A percentile compares a stretch with the other conserved stretches of the same genome.
Conservation (phyloP, 202 grass and related monocot species). For the Zoysia matrella region DNA sequence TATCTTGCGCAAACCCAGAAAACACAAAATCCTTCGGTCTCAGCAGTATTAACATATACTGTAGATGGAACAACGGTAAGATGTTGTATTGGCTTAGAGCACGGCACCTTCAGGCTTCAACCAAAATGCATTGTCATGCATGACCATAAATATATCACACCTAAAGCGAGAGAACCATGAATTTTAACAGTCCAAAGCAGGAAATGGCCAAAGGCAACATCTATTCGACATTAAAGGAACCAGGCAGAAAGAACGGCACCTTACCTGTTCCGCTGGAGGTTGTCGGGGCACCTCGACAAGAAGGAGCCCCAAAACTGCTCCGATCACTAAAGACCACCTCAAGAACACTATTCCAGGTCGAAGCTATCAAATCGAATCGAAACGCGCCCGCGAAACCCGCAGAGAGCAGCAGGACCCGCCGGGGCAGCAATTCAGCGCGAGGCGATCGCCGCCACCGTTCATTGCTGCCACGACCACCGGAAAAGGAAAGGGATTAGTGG, state of each 20-base stretch:
- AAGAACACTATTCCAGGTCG: not conserved
- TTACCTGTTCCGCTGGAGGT: slow-evolving; percentile 11
- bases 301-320: slow-evolving; percentile 1
- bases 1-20: not conserved
- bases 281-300: slow-evolving; percentile 16
- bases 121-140: slow-evolving; percentile 9
- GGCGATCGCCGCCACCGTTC: slow-evolving; percentile 32
- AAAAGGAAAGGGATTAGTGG: slow-evolving; percentile 40
- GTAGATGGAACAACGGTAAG: slow-evolving; percentile 1
- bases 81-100: slow-evolving; percentile 11
- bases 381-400: slow-evolving; percentile 4
- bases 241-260: slow-evolving; percentile 7
- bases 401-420: slow-evolving; percentile 11
- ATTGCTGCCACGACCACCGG: slow-evolving; percentile 30
- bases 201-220: not conserved
- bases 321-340: slow-evolving; percentile 9
- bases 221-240: slow-evolving; percentile 1
- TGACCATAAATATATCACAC: slow-evolving; percentile 2
- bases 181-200: not conserved
- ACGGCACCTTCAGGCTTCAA: not conserved
- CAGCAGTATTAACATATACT: not conserved
- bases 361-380: slow-evolving; percentile 33
- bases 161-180: slow-evolving; percentile 47
- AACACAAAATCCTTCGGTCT: not conserved
- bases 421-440: slow-evolving; percentile 7